These are phyloP conservation scores for Colletotrichum tanaceti DNA, from an alignment of 2,329 filamentous ascomycete genomes.

Conservation along the genomic window DNA sequence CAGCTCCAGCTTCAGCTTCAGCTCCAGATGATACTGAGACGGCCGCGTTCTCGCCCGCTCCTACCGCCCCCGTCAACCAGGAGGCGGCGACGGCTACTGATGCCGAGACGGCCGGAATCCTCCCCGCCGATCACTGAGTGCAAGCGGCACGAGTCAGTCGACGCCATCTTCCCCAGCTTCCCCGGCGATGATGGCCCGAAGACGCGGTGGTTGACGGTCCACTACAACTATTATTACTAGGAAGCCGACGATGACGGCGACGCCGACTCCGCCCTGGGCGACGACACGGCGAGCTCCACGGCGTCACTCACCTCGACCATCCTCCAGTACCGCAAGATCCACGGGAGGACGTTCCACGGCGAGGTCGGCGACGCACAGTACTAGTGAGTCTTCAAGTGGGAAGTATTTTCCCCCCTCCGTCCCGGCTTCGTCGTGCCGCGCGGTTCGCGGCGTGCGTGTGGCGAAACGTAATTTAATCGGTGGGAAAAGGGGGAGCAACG, in stretches of 20 bases:
- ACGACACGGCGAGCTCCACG: slow-evolving; percentile 43
- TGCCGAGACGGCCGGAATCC: slow-evolving; percentile 12
- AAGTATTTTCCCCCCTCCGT: background rate
- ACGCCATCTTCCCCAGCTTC: background rate
- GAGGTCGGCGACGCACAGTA: slow-evolving; percentile 46
- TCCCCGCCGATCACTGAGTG: slow-evolving; percentile 37
- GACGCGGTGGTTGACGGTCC: slow-evolving; percentile 13
- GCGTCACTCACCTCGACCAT: slow-evolving; percentile 48
- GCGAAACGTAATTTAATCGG: slow-evolving; percentile 9
- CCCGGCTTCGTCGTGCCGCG: too few species aligned
- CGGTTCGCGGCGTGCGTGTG: background rate
- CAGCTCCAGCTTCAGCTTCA: background rate
- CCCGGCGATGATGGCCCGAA: background rate
- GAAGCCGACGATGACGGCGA: slow-evolving; percentile 26
- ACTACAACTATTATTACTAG: too few species aligned
- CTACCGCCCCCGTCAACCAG: background rate
- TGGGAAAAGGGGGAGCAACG: slow-evolving; percentile 45
- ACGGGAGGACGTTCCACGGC: slow-evolving; percentile 49
- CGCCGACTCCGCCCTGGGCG: slow-evolving; percentile 39
- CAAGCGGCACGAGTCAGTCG: slow-evolving; percentile 37
- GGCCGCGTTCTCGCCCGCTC: background rate
- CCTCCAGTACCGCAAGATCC: slow-evolving; percentile 47
- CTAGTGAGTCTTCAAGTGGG: too few species aligned
- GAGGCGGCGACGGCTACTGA: background rate
- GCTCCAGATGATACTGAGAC: background rate